Conservation (phyloP, 78 protist species). For the Dictyostelium brefeldianum region DNA sequence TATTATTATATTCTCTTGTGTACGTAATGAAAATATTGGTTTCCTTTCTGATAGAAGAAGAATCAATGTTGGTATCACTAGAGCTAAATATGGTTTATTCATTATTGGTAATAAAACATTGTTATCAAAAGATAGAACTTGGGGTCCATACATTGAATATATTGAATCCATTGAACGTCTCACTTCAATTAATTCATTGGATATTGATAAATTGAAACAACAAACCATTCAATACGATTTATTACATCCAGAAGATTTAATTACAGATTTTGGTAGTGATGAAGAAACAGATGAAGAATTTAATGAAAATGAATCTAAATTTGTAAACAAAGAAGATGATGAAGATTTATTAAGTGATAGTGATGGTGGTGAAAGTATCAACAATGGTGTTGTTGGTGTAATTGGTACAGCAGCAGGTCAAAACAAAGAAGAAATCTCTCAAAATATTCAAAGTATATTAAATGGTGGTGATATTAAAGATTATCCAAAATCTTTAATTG, state of each 20-base stretch:
- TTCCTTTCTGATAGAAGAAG: slow-evolving; percentile 93
- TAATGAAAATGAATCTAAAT: neutral
- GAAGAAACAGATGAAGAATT: neutral
- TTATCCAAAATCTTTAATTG: neutral
- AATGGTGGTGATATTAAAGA: neutral
- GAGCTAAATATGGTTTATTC: slow-evolving; percentile 83
- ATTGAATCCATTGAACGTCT: neutral
- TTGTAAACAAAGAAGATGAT: slow-evolving; percentile 14
- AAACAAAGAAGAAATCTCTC: neutral
- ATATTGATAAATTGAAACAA: neutral
- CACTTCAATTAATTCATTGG: slow-evolving; percentile 10
- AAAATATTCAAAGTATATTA: neutral
- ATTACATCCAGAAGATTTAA: slow-evolving; percentile 26
- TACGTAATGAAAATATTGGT: slow-evolving; percentile 84
- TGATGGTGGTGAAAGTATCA: neutral
- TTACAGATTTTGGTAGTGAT: neutral
- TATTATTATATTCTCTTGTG: slow-evolving; percentile 91
- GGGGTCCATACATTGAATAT: slow-evolving; percentile 20
- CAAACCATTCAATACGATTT: slow-evolving; percentile 7
- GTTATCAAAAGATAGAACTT: neutral
- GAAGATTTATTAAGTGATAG: neutral
- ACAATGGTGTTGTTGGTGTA: neutral
- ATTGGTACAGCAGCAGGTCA: neutral
- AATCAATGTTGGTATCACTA: slow-evolving; percentile 93
- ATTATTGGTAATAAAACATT: slow-evolving; percentile 77